phyloP scores from a whole-genome alignment of 306 rosid genomes.

The Trichosanthes truncata region DNA sequence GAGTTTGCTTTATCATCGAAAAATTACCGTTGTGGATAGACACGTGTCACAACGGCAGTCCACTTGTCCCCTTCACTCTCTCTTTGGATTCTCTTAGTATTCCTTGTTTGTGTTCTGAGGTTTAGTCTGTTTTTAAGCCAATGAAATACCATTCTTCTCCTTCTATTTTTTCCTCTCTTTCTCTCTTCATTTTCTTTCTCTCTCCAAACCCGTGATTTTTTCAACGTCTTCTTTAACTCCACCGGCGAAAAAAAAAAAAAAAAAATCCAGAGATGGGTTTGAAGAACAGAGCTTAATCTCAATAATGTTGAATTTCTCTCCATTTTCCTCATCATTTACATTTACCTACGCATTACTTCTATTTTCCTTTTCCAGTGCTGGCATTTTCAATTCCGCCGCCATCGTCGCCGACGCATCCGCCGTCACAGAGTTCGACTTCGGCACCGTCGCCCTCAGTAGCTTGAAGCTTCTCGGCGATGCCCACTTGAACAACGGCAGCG shows the following conservation, averaged over 20 bases:
- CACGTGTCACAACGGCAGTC: slow-evolving; percentile 37
- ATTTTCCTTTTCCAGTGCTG: background rate
- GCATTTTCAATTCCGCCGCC: background rate
- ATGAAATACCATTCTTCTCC: slow-evolving; percentile 14
- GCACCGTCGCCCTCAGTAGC: slow-evolving; percentile 50
- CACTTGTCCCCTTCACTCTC: slow-evolving; percentile 41
- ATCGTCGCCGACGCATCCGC: background rate
- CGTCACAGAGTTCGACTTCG: slow-evolving; percentile 68
- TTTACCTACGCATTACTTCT: background rate
- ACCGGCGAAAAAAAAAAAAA: background rate
- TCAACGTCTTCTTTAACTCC: background rate
- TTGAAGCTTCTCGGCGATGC: slow-evolving; percentile 90
- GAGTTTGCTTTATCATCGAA: slow-evolving; percentile 13
- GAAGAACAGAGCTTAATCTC: slow-evolving; percentile 13
- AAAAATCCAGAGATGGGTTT: slow-evolving; percentile 20
- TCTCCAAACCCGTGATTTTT: slow-evolving; percentile 22
- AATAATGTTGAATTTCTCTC: slow-evolving; percentile 36
- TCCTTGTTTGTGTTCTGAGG: slow-evolving; percentile 26
- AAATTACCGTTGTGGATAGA: slow-evolving; percentile 50
- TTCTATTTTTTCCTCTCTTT: background rate
- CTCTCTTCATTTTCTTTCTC: slow-evolving; percentile 1
- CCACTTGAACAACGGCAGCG: slow-evolving; percentile 73
- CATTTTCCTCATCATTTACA: background rate
- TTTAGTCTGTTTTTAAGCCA: slow-evolving; percentile 17
- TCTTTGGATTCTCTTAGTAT: slow-evolving; percentile 49